These are phyloP conservation scores for Oemleria cerasiformis DNA, from an alignment of 306 rosid genomes.

Conservation along the genomic window DNA sequence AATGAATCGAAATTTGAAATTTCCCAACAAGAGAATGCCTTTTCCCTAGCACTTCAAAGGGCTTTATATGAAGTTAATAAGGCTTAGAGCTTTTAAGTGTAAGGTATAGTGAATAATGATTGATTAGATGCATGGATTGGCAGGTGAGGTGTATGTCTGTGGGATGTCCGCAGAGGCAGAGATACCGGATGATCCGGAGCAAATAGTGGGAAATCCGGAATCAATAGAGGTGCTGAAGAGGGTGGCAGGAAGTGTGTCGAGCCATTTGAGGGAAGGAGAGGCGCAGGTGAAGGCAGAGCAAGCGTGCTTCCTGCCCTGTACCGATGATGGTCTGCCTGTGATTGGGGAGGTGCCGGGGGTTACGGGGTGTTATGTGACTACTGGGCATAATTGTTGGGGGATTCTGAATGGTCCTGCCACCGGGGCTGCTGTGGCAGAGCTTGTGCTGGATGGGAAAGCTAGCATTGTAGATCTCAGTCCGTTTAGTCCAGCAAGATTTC, in stretches of 20 bases:
- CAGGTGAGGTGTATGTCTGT: slow-evolving; percentile 91
- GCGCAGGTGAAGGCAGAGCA: slow-evolving; percentile 74
- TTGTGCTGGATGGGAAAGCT: slow-evolving; percentile 63
- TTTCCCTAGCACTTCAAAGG: not conserved
- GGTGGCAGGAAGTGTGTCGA: slow-evolving; percentile 75
- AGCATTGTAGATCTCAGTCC: slow-evolving; percentile 61
- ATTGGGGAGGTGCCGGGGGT: slow-evolving; percentile 70
- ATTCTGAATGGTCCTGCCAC: slow-evolving; percentile 93
- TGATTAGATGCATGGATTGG: slow-evolving; percentile 19
- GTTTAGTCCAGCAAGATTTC: slow-evolving; percentile 77
- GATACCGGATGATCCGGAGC: slow-evolving; percentile 74
- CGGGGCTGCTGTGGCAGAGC: slow-evolving; percentile 86
- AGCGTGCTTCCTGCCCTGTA: slow-evolving; percentile 84
- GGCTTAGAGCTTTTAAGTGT: not conserved
- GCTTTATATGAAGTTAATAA: not conserved
- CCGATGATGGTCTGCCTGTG: slow-evolving; percentile 64
- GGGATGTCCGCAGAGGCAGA: slow-evolving; percentile 77
- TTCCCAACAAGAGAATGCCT: not conserved
- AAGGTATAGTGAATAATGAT: not conserved
- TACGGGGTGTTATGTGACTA: slow-evolving; percentile 75
- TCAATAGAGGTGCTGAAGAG: slow-evolving; percentile 58
- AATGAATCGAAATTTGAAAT: not conserved
- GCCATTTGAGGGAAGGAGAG: slow-evolving; percentile 61
- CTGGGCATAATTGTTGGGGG: slow-evolving; percentile 92
- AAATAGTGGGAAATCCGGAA: slow-evolving; percentile 47